These are phyloP conservation scores for Ophiostoma tasmaniense DNA, from an alignment of 2,329 filamentous ascomycete genomes.

Conservation along the genomic window DNA sequence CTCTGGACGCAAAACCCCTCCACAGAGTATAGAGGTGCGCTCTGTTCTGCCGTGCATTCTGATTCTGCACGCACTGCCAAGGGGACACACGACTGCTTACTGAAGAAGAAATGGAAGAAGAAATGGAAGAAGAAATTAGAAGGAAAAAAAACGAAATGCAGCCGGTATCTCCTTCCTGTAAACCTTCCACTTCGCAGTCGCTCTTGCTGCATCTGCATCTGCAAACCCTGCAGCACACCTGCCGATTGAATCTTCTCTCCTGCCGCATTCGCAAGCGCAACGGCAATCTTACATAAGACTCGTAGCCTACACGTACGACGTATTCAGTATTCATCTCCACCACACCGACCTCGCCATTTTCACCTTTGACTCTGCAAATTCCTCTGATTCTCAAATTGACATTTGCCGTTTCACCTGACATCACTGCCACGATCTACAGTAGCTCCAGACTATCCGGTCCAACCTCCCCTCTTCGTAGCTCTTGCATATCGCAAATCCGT, in stretches of 20 bases:
- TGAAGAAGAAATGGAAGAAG: no score
- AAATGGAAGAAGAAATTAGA: no score
- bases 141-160: background rate
- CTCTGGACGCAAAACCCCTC: background rate
- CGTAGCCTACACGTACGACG: background rate
- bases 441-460: background rate
- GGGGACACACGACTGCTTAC: background rate
- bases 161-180: slow-evolving; percentile 3
- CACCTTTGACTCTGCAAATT: background rate
- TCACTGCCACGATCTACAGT: background rate
- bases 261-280: background rate
- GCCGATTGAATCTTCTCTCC: background rate
- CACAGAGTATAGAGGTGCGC: background rate
- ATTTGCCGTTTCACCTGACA: background rate
- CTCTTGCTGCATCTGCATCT: background rate
- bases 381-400: background rate
- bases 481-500: background rate
- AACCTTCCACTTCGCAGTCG: background rate
- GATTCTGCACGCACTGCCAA: background rate
- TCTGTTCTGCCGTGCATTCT: background rate
- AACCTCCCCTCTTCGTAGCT: background rate
- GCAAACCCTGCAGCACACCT: background rate
- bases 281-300: background rate
- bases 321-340: slow-evolving; percentile 1
- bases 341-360: slow-evolving; percentile 19